phyloP scores from a whole-genome alignment of 176 grass and related monocot genomes.

The Cenchrus fungigraminus region DNA sequence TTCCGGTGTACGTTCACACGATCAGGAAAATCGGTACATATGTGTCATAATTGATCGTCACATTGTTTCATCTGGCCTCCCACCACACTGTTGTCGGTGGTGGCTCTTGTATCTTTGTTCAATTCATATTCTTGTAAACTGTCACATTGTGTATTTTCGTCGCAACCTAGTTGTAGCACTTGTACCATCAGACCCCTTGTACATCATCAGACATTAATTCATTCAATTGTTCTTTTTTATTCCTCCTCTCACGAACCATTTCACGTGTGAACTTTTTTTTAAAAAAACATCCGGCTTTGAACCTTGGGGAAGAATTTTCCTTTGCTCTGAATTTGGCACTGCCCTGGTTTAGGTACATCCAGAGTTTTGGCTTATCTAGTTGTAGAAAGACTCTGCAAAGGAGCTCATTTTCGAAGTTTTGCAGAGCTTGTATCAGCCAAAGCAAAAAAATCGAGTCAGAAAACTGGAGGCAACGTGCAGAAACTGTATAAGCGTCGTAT shows the following conservation, averaged over 20 bases:
- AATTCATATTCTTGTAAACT: constrained; percentile 65
- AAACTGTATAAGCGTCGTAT: constrained; percentile 28
- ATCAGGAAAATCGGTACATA: constrained; percentile 60
- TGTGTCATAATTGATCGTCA: constrained; percentile 60
- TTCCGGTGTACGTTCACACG: constrained; percentile 20
- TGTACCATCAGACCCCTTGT: constrained; percentile 64
- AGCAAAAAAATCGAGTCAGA: background rate
- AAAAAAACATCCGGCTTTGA: background rate
- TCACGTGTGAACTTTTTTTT: background rate
- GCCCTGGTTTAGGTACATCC: too few relatives aligned
- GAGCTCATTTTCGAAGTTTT: background rate
- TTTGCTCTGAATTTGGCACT: too few relatives aligned
- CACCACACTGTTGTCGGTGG: constrained; percentile 32
- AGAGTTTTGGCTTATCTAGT: background rate
- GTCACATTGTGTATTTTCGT: constrained; percentile 54
- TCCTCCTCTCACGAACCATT: background rate
- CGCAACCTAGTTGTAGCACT: constrained; percentile 61
- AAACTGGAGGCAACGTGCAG: background rate
- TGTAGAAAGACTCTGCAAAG: background rate
- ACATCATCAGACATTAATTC: constrained; percentile 85
- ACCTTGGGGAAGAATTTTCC: too few relatives aligned
- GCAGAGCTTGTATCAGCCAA: background rate
- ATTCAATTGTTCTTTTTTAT: constrained; percentile 65
- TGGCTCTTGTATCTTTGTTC: constrained; percentile 61
- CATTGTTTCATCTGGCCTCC: constrained; percentile 54